Conservation (phyloP, 2,329 filamentous ascomycete genomes). For the Colletotrichum sp. region DNA sequence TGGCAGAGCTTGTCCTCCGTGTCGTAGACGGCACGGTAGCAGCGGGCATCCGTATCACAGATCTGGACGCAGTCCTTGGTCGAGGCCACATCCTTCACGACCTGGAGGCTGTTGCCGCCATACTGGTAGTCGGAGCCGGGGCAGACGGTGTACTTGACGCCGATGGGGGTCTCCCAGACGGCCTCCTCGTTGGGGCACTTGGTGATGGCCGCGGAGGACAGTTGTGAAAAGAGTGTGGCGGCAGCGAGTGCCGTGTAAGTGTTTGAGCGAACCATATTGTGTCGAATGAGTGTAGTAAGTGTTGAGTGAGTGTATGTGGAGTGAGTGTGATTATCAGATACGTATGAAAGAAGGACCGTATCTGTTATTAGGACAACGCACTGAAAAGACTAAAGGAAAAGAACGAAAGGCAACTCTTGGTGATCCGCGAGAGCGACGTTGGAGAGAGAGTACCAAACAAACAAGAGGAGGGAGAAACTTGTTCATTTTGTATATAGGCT, state of each 20-base stretch:
- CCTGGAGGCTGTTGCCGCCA: constrained; percentile 9
- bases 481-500: background rate
- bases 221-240: constrained; percentile 7
- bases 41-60: constrained; percentile 14
- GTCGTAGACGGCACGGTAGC: constrained; percentile 19
- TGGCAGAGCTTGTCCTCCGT: constrained; percentile 8
- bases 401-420: background rate
- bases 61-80: constrained; percentile 14
- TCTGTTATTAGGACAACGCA: background rate
- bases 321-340: background rate
- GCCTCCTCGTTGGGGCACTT: constrained; percentile 11
- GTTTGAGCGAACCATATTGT: constrained; percentile 1
- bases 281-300: background rate
- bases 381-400: background rate
- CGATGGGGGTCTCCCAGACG: constrained; percentile 8
- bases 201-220: constrained; percentile 15
- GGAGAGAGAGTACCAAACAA: background rate
- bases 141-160: constrained; percentile 19
- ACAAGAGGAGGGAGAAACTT: background rate
- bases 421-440: background rate
- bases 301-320: background rate
- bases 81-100: background rate
- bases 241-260: constrained; percentile 8
- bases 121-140: constrained; percentile 17
- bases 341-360: background rate